Evolutionary conservation across 2,329 filamentous ascomycete species (phyloP).

Genomic region (Sarocladium strictum): DNA sequence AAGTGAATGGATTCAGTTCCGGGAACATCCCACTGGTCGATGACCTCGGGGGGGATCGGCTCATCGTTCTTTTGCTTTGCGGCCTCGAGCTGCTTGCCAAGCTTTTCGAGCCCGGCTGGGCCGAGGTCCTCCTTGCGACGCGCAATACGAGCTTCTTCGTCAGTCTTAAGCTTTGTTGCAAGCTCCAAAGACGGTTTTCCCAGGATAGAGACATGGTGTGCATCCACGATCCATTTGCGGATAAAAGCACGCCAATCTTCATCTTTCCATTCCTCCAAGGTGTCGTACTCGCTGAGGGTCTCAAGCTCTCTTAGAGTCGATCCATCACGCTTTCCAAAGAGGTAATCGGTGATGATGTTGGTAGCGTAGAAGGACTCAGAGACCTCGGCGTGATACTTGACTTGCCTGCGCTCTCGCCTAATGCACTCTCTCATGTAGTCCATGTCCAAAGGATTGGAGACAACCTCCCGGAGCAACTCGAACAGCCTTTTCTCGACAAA

Average conservation of each 20-base stretch:
- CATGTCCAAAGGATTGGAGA: constrained; percentile 79
- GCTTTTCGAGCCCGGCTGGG: constrained; percentile 68
- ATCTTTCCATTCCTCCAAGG: constrained; percentile 74
- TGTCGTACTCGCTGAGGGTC: constrained; percentile 55
- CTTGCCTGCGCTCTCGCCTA: constrained; percentile 69
- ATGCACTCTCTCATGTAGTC: constrained; percentile 85
- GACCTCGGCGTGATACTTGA: constrained; percentile 78
- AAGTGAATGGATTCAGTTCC: constrained; percentile 90
- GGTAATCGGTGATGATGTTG: constrained; percentile 84
- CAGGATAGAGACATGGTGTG: constrained; percentile 79
- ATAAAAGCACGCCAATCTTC: constrained; percentile 78
- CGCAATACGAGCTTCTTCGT: constrained; percentile 73
- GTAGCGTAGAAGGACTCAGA: constrained; percentile 76
- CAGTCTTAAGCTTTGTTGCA: constrained; percentile 72
- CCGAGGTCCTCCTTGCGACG: constrained; percentile 76
- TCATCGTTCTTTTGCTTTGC: constrained; percentile 87
- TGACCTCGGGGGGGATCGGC: constrained; percentile 74
- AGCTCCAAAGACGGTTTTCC: constrained; percentile 79
- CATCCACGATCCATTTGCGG: constrained; percentile 77
- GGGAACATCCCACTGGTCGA: constrained; percentile 78
- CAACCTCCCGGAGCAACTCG: constrained; percentile 74
- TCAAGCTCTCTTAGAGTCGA: constrained; percentile 61
- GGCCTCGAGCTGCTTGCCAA: constrained; percentile 69
- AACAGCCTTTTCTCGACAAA: constrained; percentile 83
- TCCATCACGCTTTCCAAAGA: constrained; percentile 83